Percentiles rank a stretch among this genome's conserved stretches.
Conservation (phyloP, 306 rosid genomes). For the Argentina anserina region DNA sequence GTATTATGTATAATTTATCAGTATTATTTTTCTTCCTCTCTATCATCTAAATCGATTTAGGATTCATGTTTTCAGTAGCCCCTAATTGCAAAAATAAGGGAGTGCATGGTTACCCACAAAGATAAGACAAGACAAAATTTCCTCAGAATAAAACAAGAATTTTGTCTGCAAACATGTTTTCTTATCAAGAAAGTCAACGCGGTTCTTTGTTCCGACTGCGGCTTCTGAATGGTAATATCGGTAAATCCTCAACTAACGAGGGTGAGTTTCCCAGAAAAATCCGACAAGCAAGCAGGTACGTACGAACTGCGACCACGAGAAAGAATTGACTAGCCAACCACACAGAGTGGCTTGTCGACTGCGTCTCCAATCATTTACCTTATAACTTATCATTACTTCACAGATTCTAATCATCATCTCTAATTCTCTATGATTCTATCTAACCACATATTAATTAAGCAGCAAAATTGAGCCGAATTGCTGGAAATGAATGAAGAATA, state of each 20-base stretch:
- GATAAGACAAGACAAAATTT: not conserved
- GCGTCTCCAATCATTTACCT: not conserved
- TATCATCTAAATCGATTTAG: not conserved
- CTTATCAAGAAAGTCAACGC: not conserved
- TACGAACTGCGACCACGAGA: not conserved
- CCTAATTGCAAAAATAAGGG: not conserved
- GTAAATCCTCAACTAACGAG: not conserved
- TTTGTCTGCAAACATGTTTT: not conserved
- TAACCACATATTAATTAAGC: too few species aligned
- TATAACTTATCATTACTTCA: not conserved
- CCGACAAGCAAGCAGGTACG: not conserved
- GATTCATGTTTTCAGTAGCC: not conserved
- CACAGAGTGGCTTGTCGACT: too few species aligned
- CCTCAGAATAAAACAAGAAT: not conserved
- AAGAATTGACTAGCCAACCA: too few species aligned
- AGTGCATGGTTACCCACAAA: not conserved
- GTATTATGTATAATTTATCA: too few species aligned
- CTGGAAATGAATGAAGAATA: too few species aligned
- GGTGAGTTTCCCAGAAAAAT: not conserved
- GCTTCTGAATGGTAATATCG: not conserved
- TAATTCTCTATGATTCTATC: too few species aligned
- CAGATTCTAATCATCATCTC: not conserved
- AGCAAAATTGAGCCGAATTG: too few species aligned
- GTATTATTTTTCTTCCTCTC: too few species aligned
- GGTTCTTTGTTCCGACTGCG: not conserved